Base-by-base conservation (phyloP, 805 yeast species). In the Cyberlindnera mississippiensis region DNA sequence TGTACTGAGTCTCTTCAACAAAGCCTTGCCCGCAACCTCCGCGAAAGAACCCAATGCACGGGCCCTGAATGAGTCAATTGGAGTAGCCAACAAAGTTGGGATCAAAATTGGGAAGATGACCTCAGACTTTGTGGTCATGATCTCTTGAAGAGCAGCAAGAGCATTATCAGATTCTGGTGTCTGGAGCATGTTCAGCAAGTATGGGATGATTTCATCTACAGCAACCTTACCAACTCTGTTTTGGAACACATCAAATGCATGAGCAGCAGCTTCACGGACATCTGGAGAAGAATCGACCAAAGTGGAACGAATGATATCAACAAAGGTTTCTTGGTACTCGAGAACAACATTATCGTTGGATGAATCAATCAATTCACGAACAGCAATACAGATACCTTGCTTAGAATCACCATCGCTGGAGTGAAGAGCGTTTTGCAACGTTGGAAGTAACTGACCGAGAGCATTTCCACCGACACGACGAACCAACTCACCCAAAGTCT, bases 331-430 rank as follows among this genome's bases (percentile, higher is more conserved):
- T 65, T 87, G 87, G 65, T 78, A 82, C 49, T 76, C 78, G 20
- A 58, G 67, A 45, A 91, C 70, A 7, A 78, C 75, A 13, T 78
- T 85, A 4, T 67, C 61, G 9, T 78, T 69, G 4, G 95, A 76
- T 0, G 96, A 85, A 50, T 78, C 81, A 48, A 90, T 80, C 48
- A 93, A 78, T 61, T 90, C 98, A 33, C 80, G 76, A 37, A 89
- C 70, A 8, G 99, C 99, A 61, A 91, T 80, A 71, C 99, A 93
- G 38, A 93, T 87, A 71, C 99, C 99, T 68, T 90, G 95, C 60
- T 85, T 86, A 28, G 95, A 83, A 59, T 83, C 93, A n/a, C 85
- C 68, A 55, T 85, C 93, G 41, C 74, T 65, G 24, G 75, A 59
- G 40, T 69, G 60, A 48, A 85, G 66, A 1, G 87, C 75, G 30